These are phyloP conservation scores for Acrasis kona DNA, from an alignment of 78 protist species.

Conservation along the genomic window DNA sequence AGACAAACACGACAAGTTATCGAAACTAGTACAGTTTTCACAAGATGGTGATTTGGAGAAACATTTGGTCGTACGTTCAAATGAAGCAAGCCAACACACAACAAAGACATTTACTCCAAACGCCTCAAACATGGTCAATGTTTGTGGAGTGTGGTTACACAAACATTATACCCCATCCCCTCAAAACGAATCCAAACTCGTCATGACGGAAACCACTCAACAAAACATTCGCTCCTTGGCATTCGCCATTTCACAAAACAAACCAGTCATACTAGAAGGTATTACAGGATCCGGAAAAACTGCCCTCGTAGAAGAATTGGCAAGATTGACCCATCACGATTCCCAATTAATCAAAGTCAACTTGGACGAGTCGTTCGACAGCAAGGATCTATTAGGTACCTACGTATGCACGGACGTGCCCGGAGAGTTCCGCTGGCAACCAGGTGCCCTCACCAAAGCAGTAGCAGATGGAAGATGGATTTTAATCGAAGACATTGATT, in stretches of 20 bases:
- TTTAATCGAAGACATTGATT: slow-evolving; percentile 88
- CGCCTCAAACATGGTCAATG: background rate
- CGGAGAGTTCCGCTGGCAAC: slow-evolving; percentile 91
- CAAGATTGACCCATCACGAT: slow-evolving; percentile 28
- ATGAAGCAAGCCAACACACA: too few relatives aligned
- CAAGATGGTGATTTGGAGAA: too few relatives aligned
- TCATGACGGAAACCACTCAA: slow-evolving; percentile 40
- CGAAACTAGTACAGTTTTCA: too few relatives aligned
- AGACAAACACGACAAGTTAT: too few relatives aligned
- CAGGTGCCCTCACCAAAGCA: slow-evolving; percentile 77
- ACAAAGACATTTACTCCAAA: too few relatives aligned
- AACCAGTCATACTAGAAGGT: slow-evolving; percentile 75
- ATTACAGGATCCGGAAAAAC: slow-evolving; percentile 86
- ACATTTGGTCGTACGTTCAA: too few relatives aligned
- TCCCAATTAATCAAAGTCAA: slow-evolving; percentile 45
- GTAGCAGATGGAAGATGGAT: slow-evolving; percentile 84
- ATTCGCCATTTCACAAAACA: slow-evolving; percentile 49
- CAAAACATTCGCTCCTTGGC: slow-evolving; percentile 53
- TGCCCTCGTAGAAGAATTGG: slow-evolving; percentile 51
- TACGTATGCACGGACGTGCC: slow-evolving; percentile 79
- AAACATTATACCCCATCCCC: background rate
- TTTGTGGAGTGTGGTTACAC: background rate
- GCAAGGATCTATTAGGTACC: slow-evolving; percentile 82
- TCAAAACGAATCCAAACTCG: background rate
- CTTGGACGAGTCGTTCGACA: slow-evolving; percentile 86